phyloP scores from a whole-genome alignment of 2,329 filamentous ascomycete species.

The Penicillium sp. region DNA sequence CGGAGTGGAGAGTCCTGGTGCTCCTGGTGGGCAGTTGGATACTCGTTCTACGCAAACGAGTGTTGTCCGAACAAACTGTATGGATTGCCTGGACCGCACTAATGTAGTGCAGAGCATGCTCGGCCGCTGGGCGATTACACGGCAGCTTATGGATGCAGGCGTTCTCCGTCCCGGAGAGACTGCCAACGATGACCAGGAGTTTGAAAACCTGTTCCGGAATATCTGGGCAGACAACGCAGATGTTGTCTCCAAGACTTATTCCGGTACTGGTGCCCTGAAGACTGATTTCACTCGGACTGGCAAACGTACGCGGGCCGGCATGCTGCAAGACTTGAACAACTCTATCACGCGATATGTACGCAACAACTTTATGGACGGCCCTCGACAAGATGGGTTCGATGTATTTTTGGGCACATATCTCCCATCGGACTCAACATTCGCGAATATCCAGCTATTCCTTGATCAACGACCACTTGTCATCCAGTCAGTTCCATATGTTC shows the following conservation, averaged over 20 bases:
- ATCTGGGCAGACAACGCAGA: slow-evolving; percentile 99
- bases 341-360: slow-evolving; percentile 83
- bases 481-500: slow-evolving; percentile 88
- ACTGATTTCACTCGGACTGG: slow-evolving; percentile 97
- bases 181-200: slow-evolving; percentile 75
- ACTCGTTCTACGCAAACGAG: slow-evolving; percentile 78
- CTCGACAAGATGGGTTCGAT: slow-evolving; percentile 92
- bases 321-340: slow-evolving; percentile 81
- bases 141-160: slow-evolving; percentile 82
- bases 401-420: slow-evolving; percentile 86
- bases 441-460: slow-evolving; percentile 71
- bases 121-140: slow-evolving; percentile 80
- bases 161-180: slow-evolving; percentile 72
- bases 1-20: slow-evolving; percentile 78
- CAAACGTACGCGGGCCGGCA: slow-evolving; percentile 78
- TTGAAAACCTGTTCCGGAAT: slow-evolving; percentile 92
- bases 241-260: slow-evolving; percentile 87
- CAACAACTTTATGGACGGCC: slow-evolving; percentile 95
- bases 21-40: slow-evolving; percentile 69
- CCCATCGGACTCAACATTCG: slow-evolving; percentile 68
- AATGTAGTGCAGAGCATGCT: slow-evolving; percentile 99
- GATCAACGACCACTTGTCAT: slow-evolving; percentile 83
- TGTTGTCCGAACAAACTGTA: slow-evolving; percentile 96
- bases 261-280: slow-evolving; percentile 94
- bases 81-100: slow-evolving; percentile 97